Percentiles rank a stretch among this genome's conserved stretches.
Evolutionary conservation across 495 filamentous ascomycete species (phyloP).

Genomic region (Hypoxylon intermedium): DNA sequence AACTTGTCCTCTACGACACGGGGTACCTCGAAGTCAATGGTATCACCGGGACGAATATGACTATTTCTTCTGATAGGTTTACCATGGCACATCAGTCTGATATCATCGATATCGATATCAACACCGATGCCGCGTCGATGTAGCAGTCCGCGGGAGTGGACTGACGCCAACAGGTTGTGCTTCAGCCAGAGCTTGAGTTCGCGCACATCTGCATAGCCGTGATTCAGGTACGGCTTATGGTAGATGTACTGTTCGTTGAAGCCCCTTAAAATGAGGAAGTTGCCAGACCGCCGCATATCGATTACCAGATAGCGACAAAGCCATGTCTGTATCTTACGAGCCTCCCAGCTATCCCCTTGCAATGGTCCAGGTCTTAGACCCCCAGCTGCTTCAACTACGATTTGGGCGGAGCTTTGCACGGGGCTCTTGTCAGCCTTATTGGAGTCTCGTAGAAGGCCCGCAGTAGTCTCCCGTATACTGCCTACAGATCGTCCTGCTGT

Average conservation of each 20-base stretch:
- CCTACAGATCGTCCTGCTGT: slow-evolving; percentile 22
- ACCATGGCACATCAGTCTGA: slow-evolving; percentile 32
- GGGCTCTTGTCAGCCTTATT: neutral
- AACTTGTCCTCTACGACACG: slow-evolving; percentile 41
- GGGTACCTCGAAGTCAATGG: slow-evolving; percentile 44
- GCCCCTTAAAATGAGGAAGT: slow-evolving; percentile 42
- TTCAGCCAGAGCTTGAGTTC: slow-evolving; percentile 35
- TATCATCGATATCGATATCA: slow-evolving; percentile 27
- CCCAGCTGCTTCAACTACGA: slow-evolving; percentile 41
- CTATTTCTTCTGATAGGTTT: slow-evolving; percentile 16
- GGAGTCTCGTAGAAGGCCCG: slow-evolving; percentile 6
- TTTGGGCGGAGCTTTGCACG: slow-evolving; percentile 31
- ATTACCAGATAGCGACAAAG: slow-evolving; percentile 45
- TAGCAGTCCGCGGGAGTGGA: neutral
- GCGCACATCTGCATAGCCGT: slow-evolving; percentile 22
- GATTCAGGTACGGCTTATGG: slow-evolving; percentile 33
- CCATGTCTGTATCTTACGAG: slow-evolving; percentile 40
- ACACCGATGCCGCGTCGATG: slow-evolving; percentile 23
- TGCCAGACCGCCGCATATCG: slow-evolving; percentile 24
- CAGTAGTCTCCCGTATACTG: slow-evolving; percentile 21
- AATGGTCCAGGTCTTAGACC: slow-evolving; percentile 42
- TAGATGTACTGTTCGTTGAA: slow-evolving; percentile 45
- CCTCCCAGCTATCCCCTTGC: slow-evolving; percentile 46
- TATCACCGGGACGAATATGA: slow-evolving; percentile 36
- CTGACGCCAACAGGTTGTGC: slow-evolving; percentile 9